Evolutionary conservation across 257 asterid species (phyloP), one percentile per base, ranked within the genome.

Genomic region (Petrea volubilis): DNA sequence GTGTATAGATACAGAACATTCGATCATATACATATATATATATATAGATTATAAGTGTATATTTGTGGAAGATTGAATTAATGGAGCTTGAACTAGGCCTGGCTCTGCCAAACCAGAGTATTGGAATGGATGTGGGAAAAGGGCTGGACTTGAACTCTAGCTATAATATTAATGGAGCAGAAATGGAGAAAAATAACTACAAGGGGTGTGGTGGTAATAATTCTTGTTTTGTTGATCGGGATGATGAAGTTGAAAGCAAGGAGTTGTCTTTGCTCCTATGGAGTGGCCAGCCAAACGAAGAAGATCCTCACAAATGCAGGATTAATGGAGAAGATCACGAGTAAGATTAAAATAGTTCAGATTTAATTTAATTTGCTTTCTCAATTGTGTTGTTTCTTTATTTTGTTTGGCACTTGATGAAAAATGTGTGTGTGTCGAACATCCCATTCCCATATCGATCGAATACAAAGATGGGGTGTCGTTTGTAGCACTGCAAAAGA

Each of bases 61-160:
- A 3, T 44, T 44, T 12, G 18, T 5, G 5, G 33, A 31, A 0
- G 3, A 20, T 1, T 28, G n/a, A 6, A n/a, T 13, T 43, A 1
- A 88, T 88, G 96, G 96, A 89, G 67, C 88, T 89, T 31, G 93
- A 89, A 57, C 82, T 89, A 5, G 87, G 88, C 12, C 84, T 89
- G 63, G 88, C 82, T 41, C 90, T 78, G 60, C 84, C 82, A 0
- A 75, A 68, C 67, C 76, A 76, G 52, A 71, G 43, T 3, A 7
- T 8, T 31, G 7, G 17, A 21, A 67, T 46, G 5, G 20, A 52
- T 29, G 34, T 23, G 67, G 61, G 21, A 38, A 55, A 77, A 71
- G 82, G 74, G 0, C 47, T 80, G 46, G 81, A 81, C 11, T 29
- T 65, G 31, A 77, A 70, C 36, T 41, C 21, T 52, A 31, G 56